Conservation (phyloP, 176 grass and related monocot genomes). For the Ensete glaucum region DNA sequence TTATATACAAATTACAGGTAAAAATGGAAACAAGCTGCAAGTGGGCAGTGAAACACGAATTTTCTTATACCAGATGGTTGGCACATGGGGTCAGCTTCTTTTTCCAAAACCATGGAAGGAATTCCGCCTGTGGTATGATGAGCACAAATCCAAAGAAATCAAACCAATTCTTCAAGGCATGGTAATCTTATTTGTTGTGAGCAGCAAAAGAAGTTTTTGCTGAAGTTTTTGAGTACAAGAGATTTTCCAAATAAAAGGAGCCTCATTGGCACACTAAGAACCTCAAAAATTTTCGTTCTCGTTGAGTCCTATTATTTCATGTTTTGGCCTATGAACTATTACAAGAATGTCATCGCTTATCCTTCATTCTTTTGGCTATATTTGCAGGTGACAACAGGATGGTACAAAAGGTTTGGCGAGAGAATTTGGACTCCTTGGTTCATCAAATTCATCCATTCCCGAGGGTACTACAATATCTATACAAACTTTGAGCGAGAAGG, state of each 20-base stretch:
- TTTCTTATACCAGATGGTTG: slow-evolving; percentile 98
- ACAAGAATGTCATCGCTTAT: background rate
- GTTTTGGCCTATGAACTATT: background rate
- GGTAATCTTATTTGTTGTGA: slow-evolving; percentile 44
- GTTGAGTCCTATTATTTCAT: background rate
- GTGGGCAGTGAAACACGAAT: slow-evolving; percentile 52
- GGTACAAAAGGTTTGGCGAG: slow-evolving; percentile 95
- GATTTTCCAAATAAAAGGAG: background rate
- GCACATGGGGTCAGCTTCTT: slow-evolving; percentile 97
- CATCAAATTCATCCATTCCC: slow-evolving; percentile 88
- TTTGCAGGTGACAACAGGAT: slow-evolving; percentile 86
- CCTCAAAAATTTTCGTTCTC: background rate
- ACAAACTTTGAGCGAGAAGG: slow-evolving; percentile 79
- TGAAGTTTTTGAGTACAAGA: background rate
- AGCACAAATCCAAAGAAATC: slow-evolving; percentile 68
- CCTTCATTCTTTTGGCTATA: background rate
- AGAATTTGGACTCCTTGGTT: slow-evolving; percentile 99
- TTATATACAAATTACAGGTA: slow-evolving; percentile 38
- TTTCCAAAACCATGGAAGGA: slow-evolving; percentile 99
- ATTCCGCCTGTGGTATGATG: slow-evolving; percentile 87
- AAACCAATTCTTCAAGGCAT: slow-evolving; percentile 96
- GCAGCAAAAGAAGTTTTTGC: slow-evolving; percentile 16
- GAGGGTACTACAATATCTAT: slow-evolving; percentile 89
- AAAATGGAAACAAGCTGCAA: slow-evolving; percentile 88
- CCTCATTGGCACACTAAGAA: background rate